Evolutionary conservation across 148 eudicot species (phyloP).

Genomic region (Pharnaceum exiguum): DNA sequence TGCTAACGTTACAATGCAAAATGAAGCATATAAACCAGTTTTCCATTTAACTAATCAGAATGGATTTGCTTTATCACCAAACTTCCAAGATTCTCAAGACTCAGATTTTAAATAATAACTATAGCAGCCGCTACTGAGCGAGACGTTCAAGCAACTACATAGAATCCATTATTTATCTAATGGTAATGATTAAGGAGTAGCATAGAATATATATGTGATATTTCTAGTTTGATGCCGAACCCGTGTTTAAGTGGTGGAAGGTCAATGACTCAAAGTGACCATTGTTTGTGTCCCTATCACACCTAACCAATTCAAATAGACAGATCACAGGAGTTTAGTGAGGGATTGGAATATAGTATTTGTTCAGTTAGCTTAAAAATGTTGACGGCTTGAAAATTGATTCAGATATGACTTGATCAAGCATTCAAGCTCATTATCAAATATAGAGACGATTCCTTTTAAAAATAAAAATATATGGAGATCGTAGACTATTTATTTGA

Average conservation of each 20-base stretch:
- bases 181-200: neutral
- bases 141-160: constrained; percentile 15
- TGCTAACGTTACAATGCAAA: neutral
- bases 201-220: neutral
- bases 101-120: neutral
- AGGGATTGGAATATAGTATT: neutral
- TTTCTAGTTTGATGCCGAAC: constrained; percentile 8
- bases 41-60: neutral
- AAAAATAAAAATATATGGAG: no score
- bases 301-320: constrained; percentile 6
- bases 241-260: constrained; percentile 10
- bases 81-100: constrained; percentile 13
- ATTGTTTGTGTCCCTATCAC: neutral
- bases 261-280: neutral
- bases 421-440: no score
- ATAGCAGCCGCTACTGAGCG: constrained; percentile 19
- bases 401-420: no score
- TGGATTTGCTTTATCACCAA: constrained; percentile 22
- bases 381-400: no score
- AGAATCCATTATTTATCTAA: neutral
- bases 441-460: no score
- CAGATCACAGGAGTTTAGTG: neutral
- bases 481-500: no score
- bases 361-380: no score
- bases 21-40: neutral